Base-by-base conservation (phyloP, 306 rosid species). In the Luffa aegyptiaca region DNA sequence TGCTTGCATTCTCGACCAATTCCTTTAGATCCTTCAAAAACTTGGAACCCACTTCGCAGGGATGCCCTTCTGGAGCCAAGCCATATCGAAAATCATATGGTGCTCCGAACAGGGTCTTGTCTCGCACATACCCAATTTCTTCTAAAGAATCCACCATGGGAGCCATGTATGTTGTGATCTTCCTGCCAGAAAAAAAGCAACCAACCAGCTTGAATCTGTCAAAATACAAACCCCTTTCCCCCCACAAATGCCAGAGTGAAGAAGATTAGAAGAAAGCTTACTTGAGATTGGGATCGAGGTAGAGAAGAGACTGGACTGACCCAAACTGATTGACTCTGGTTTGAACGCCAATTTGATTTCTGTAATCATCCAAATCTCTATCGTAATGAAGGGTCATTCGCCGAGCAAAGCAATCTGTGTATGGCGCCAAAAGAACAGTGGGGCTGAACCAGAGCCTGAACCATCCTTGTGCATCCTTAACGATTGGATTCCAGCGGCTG, bases 21-120 rank as follows among this genome's bases (percentile, higher is more conserved):
- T 56, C 63, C 82, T 86, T 94, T 5, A 95, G 88, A 82, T 95
- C 98, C 31, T 90, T 52, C 1, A 95, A 76, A 80, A 86, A 95
- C 84, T 90, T 88, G n/a, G 97, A 77, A 1, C 98, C 97, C 44
- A 91, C 98, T 6, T 70, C 80, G 64, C 86, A 87, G 55, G 93
- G 91, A 35, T 87, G 97, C 5, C 89, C 92, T 75, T 87, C 88
- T 1, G 92, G 84, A 0, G 98, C 97, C 48, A 95, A 88, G 63
- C 98, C 97, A 31, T 95, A 92, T 8, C 97, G 89, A 79, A 95
- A 95, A 83, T 95, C 97, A 35, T 92, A 92, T 2, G 97, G 98
- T 13, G 98, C 98, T 75, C 98, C 98, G 57, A 91, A 95, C 4
- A 95, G 86, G 36, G 87, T 95, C 75, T 87, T 68, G 3, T 91